These are phyloP conservation scores for Olyra latifolia DNA, from an alignment of 176 grass and related monocot species.

Conservation along the genomic window DNA sequence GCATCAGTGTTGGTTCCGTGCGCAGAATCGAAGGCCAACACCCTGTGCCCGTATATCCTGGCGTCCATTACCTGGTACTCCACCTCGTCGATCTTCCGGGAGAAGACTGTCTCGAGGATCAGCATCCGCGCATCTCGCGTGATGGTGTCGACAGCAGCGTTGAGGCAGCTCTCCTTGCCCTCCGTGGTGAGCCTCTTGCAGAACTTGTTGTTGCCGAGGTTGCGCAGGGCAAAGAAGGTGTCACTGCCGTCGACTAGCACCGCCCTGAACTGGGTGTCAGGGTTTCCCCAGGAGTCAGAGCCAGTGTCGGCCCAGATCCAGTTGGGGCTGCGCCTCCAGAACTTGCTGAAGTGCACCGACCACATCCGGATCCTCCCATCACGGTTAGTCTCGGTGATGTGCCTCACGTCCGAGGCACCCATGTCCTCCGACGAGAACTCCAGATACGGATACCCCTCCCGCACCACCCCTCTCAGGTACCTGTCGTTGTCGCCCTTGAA, in stretches of 20 bases:
- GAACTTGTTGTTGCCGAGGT: background rate
- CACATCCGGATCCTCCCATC: too few relatives aligned
- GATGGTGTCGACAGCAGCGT: background rate
- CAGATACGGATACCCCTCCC: too few relatives aligned
- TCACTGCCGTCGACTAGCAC: background rate
- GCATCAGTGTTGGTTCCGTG: too few relatives aligned
- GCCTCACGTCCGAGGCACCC: too few relatives aligned
- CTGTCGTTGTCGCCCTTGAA: background rate
- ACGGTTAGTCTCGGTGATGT: too few relatives aligned
- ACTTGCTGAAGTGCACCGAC: background rate
- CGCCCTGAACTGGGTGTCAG: background rate
- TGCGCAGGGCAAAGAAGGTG: background rate
- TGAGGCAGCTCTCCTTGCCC: background rate
- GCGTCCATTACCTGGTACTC: too few relatives aligned
- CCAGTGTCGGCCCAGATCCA: background rate
- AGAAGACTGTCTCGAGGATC: background rate
- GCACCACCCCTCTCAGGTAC: too few relatives aligned
- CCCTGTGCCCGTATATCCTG: too few relatives aligned
- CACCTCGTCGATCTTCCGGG: too few relatives aligned
- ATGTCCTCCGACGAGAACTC: too few relatives aligned
- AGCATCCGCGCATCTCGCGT: background rate
- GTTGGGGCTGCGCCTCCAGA: conserved; percentile 1
- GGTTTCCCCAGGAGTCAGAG: background rate
- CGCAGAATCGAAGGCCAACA: too few relatives aligned
- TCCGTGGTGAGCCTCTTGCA: background rate